Evolutionary conservation across 2,329 filamentous ascomycete species (phyloP), one percentile per base, ranked within the genome.

Genomic region (Blastomyces percursus): DNA sequence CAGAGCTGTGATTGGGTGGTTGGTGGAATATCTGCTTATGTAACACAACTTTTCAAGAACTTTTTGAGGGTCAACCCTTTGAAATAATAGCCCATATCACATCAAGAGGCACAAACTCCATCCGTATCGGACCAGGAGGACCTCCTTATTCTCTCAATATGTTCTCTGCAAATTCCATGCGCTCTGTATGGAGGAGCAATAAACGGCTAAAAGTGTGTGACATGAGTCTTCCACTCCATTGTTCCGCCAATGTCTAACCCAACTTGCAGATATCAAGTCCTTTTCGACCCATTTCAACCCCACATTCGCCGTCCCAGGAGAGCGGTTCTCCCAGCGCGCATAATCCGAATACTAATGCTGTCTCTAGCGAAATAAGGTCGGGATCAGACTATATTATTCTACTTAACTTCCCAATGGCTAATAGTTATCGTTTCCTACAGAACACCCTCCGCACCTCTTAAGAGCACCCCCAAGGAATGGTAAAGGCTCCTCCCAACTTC

Each of bases 401-500:
- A 3, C 24, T 16, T 42, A 19, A 42, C 27, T 42, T 57, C n/a
- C 7, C n/a, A 42, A 42, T 57, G 16, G 32, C 59, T 60, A 60
- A 60, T 40, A 1, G 14, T 35, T 60, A 35, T 60, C 46, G 19
- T 30, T 51, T 32, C n/a, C 12, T 30, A 1, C 30, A 60, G 35
- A 21, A 54, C n/a, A 16, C 32, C 46, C n/a, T 50, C 24, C n/a
- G 14, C 30, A 60, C 24, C 48, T n/a, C 42, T 51, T n/a, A n/a
- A 35, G n/a, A 38, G 57, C 64, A 21, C 59, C 19, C 66, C 68
- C 27, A 70, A 71, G 64, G 69, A 72, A 72, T 73, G 71, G 71
- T 73, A 16, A 30, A 21, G 9, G 30, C 27, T 46, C 30, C 24
- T 27, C 6, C 7, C 8, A 21, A 30, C 21, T 51, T 6, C 32